Base-by-base conservation (phyloP, 352 stramenopile species). In the Phytophthora tentaculata region DNA sequence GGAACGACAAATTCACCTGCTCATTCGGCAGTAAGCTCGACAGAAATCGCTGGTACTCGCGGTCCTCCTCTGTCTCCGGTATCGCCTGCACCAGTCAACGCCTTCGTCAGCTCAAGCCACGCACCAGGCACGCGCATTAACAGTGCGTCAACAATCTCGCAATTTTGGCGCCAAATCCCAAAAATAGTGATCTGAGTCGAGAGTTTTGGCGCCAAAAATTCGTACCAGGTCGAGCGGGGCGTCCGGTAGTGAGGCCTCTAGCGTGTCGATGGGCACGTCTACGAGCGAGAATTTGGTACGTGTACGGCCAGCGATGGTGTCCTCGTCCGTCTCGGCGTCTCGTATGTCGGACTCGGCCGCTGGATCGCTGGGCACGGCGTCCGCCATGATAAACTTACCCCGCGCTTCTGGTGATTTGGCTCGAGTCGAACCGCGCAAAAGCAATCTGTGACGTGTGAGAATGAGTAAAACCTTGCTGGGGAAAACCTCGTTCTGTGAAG, bases 21-120 rank as follows among this genome's bases (percentile, higher is more conserved):
- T 92, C 81, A 10, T 81, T 76, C 17, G 88, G 86, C 62, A 96
- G 49, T 20, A 96, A 61, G 58, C 84, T 94, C 61, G 83, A 80
- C 50, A 96, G 61, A 59, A 96, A 96, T 17, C 86, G 84, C 76
- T 94, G 88, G 69, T 96, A 96, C 56, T 92, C 86, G 14, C 70
- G 68, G 54, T 89, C 84, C 24, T 91, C 70, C 32, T 79, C 76
- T 1, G 67, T 81, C 35, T 83, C 71, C 19, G 55, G 44, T 10
- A 52, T 37, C 13, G n/a, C 24, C 72, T 73, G 48, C 56, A 71
- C n/a, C 56, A 69, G 20, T 48, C 55, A 68, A 64, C 29, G n/a
- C 39, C n/a, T 50, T 57, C 37, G 49, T 66, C 67, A 61, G 56
- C 55, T 57, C 17, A 19, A 26, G 26, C 19, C 59, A 69, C 53